These are phyloP conservation scores for Rhynchosporium graminicola DNA, from an alignment of 2,329 filamentous ascomycete genomes.

Conservation along the genomic window DNA sequence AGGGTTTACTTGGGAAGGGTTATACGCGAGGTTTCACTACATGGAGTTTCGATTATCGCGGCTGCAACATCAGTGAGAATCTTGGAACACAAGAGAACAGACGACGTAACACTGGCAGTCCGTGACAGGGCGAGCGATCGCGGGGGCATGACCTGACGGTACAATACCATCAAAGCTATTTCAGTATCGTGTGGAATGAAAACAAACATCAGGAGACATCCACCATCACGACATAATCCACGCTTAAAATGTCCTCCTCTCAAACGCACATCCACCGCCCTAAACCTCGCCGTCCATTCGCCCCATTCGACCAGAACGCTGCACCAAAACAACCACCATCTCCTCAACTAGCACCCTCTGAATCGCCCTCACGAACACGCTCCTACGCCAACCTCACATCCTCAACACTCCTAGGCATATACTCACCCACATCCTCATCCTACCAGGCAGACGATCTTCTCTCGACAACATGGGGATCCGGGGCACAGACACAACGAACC, in stretches of 20 bases:
- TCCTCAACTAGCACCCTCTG: conserved; percentile 55
- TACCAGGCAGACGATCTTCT: conserved; percentile 52
- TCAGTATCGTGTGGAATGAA: neutral
- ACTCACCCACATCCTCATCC: conserved; percentile 65
- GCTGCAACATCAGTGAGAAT: neutral
- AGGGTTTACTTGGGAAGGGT: neutral
- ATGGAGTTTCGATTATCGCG: neutral
- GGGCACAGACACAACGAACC: conserved; percentile 61
- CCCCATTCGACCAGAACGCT: conserved; percentile 64
- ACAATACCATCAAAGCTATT: neutral
- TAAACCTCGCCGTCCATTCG: conserved; percentile 71
- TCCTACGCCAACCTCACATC: conserved; percentile 86
- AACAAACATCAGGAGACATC: neutral
- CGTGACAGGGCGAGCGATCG: too few species aligned
- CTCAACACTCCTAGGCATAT: conserved; percentile 90
- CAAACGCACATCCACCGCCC: conserved; percentile 63
- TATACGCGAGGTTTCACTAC: neutral
- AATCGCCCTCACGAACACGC: conserved; percentile 66
- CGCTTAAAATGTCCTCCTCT: conserved; percentile 17
- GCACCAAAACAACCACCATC: conserved; percentile 51
- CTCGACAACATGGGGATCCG: conserved; percentile 76
- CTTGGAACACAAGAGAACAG: conserved; percentile 2
- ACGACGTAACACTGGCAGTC: neutral
- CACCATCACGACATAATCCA: neutral
- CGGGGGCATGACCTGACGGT: too few species aligned